A percentile compares a stretch with the other conserved stretches of the same genome.
Conservation (phyloP, 331 rosid genomes). For the Malus hybrid region DNA sequence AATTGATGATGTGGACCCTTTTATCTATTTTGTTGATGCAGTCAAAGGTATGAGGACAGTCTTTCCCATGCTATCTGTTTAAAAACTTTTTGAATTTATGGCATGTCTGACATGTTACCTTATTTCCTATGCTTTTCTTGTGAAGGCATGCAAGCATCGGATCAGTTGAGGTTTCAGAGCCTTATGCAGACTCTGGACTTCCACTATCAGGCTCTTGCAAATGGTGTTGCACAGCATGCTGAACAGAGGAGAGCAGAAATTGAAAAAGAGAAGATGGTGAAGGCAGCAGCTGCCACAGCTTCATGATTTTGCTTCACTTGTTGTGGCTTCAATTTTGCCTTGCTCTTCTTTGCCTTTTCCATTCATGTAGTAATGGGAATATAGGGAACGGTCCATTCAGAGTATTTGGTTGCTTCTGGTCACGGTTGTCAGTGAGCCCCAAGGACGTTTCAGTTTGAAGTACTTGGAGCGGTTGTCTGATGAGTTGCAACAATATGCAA, state of each 20-base stretch:
- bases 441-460: constrained; percentile 34
- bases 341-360: constrained; percentile 30
- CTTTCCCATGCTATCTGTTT: not conserved
- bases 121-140: not conserved
- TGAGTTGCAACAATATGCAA: constrained; percentile 22
- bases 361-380: constrained; percentile 33
- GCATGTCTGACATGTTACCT: constrained; percentile 6
- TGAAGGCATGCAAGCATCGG: constrained; percentile 59
- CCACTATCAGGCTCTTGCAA: constrained; percentile 81
- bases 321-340: constrained; percentile 40
- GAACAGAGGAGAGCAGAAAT: constrained; percentile 79
- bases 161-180: constrained; percentile 70
- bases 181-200: constrained; percentile 80
- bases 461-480: constrained; percentile 24
- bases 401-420: constrained; percentile 40
- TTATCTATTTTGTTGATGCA: constrained; percentile 78
- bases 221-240: constrained; percentile 88
- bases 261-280: constrained; percentile 76
- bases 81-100: not conserved
- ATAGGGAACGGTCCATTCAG: constrained; percentile 31
- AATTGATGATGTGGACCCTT: constrained; percentile 95
- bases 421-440: constrained; percentile 23
- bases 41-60: constrained; percentile 51
- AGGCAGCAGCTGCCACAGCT: constrained; percentile 52
- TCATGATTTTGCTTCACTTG: constrained; percentile 36